phyloP scores from a whole-genome alignment of 768 basidiomycete genomes.

The Boletus tylopilopsis region DNA sequence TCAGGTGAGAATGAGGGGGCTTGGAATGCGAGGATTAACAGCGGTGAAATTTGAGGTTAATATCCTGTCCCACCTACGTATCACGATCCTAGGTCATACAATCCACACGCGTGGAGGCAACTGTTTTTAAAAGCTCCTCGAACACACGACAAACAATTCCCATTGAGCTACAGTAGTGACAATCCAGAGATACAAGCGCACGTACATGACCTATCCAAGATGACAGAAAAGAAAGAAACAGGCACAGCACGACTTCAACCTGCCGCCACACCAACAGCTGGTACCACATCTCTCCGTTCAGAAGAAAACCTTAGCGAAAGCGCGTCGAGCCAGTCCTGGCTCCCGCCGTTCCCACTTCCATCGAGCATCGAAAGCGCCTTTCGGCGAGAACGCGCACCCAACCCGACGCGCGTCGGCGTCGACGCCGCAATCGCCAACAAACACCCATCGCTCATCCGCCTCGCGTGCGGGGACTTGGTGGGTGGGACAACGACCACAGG shows the following conservation, averaged over 20 bases:
- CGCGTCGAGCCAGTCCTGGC: slow-evolving; percentile 20
- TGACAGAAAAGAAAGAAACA: background rate
- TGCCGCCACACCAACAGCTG: background rate
- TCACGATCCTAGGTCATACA: no score
- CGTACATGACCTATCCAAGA: background rate
- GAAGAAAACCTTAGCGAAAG: slow-evolving; percentile 13
- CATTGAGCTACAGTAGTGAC: background rate
- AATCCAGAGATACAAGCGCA: background rate
- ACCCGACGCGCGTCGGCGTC: slow-evolving; percentile 17
- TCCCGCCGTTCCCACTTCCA: background rate
- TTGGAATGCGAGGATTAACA: no score
- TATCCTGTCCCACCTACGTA: no score
- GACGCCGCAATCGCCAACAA: slow-evolving; percentile 10
- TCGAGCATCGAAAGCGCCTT: slow-evolving; percentile 9
- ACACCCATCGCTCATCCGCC: slow-evolving; percentile 21
- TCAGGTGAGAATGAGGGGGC: no score
- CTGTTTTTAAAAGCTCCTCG: no score
- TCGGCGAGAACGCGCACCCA: background rate
- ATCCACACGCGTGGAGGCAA: no score
- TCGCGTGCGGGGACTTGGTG: slow-evolving; percentile 1
- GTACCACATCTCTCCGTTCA: background rate
- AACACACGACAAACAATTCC: background rate
- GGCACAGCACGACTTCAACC: background rate
- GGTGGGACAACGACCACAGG: background rate
- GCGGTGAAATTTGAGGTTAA: no score